phyloP scores from a whole-genome alignment of 148 eudicot species.

The Simmondsia chinensis region DNA sequence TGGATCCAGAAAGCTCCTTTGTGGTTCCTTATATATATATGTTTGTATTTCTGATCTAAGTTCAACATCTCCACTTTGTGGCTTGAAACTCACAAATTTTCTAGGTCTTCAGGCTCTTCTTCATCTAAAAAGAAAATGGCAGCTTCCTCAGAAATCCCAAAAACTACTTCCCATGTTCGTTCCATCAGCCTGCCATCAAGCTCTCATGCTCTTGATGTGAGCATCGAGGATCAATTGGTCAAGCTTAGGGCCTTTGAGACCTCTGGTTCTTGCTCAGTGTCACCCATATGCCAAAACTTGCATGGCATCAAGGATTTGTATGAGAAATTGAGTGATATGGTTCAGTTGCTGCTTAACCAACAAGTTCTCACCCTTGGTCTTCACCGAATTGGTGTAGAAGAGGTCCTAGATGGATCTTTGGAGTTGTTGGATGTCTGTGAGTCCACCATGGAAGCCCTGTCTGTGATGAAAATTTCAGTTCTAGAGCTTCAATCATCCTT shows the following conservation, averaged over 20 bases:
- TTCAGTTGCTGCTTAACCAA: too few relatives aligned
- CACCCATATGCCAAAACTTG: slow-evolving; percentile 3
- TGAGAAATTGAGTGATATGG: slow-evolving; percentile 3
- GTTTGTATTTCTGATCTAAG: too few relatives aligned
- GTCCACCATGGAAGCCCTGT: too few relatives aligned
- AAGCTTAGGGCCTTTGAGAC: not conserved
- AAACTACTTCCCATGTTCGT: not conserved
- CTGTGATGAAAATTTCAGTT: too few relatives aligned
- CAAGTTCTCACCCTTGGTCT: too few relatives aligned
- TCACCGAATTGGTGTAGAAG: too few relatives aligned
- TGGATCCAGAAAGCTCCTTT: too few relatives aligned
- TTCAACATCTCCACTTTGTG: too few relatives aligned
- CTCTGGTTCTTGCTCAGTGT: not conserved
- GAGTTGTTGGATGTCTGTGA: not conserved
- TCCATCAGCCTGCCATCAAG: slow-evolving; percentile 5
- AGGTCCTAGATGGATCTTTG: not conserved
- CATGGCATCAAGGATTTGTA: slow-evolving; percentile 1
- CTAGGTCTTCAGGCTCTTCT: too few relatives aligned
- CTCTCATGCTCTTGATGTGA: slow-evolving; percentile 5
- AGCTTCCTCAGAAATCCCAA: not conserved
- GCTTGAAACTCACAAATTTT: not conserved
- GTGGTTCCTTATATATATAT: too few relatives aligned
- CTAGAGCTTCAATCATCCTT: too few relatives aligned
- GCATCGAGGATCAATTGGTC: slow-evolving; percentile 5
- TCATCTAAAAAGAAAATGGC: not conserved